Percentiles rank a stretch among this genome's conserved stretches.
Conservation (phyloP, 2,329 filamentous ascomycete species). For the Lachnellula hyalina region DNA sequence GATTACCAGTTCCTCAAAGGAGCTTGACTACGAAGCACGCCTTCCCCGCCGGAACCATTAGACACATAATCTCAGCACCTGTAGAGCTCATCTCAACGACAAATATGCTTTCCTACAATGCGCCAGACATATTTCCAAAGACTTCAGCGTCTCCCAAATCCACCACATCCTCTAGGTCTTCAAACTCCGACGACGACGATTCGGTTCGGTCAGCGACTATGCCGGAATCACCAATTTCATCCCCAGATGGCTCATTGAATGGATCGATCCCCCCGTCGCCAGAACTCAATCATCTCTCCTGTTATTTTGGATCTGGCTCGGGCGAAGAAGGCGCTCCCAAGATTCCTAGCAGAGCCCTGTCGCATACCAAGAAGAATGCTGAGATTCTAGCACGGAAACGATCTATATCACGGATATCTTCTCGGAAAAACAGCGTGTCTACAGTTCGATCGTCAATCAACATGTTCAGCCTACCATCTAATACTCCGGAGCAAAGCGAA, state of each 20-base stretch:
- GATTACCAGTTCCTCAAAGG: slow-evolving; percentile 21
- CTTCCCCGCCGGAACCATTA: slow-evolving; percentile 21
- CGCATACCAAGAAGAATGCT: slow-evolving; percentile 84
- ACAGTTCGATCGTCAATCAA: slow-evolving; percentile 49
- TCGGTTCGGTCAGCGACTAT: slow-evolving; percentile 57
- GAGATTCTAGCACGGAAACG: slow-evolving; percentile 67
- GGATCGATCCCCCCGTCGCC: slow-evolving; percentile 44
- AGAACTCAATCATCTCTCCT: slow-evolving; percentile 61
- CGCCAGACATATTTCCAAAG: slow-evolving; percentile 64
- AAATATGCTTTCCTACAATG: slow-evolving; percentile 93
- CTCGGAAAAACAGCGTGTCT: slow-evolving; percentile 50
- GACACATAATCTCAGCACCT: slow-evolving; percentile 77
- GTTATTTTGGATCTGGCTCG: slow-evolving; percentile 51
- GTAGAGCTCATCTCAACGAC: slow-evolving; percentile 87
- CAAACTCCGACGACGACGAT: slow-evolving; percentile 61
- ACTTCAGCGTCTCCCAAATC: slow-evolving; percentile 13
- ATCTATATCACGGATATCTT: slow-evolving; percentile 57
- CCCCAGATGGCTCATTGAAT: slow-evolving; percentile 40
- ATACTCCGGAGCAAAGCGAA: slow-evolving; percentile 36
- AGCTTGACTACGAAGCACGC: slow-evolving; percentile 27
- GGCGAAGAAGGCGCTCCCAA: slow-evolving; percentile 44
- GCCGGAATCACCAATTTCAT: slow-evolving; percentile 36
- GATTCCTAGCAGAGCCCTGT: slow-evolving; percentile 73
- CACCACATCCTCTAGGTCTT: slow-evolving; percentile 34
- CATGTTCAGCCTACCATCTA: slow-evolving; percentile 24